Evolutionary conservation across 495 filamentous ascomycete genomes (phyloP).

Genomic region (Annulohypoxylon stygium): DNA sequence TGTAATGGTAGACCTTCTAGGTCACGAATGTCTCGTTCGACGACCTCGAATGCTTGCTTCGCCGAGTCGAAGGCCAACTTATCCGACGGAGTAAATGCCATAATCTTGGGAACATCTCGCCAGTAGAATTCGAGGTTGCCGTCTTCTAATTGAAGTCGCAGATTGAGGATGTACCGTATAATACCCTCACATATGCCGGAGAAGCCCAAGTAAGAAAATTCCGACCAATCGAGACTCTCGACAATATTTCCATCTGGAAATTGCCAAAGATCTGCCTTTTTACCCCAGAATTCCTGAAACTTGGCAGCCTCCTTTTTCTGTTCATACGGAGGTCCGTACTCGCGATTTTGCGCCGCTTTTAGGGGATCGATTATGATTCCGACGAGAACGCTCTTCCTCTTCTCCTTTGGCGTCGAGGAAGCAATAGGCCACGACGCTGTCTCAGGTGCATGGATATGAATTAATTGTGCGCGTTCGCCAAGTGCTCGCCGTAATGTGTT

Average conservation of each 20-base stretch:
- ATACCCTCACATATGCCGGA: constrained; percentile 81
- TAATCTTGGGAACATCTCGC: constrained; percentile 69
- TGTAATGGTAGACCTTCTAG: constrained; percentile 85
- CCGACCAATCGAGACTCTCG: constrained; percentile 86
- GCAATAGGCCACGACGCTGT: constrained; percentile 58
- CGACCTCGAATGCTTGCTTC: constrained; percentile 70
- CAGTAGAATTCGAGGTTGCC: constrained; percentile 70
- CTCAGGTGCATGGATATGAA: constrained; percentile 67
- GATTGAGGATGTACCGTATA: constrained; percentile 74
- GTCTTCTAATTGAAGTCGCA: constrained; percentile 69
- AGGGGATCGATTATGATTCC: constrained; percentile 78
- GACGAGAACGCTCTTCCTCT: constrained; percentile 62
- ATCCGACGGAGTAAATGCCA: constrained; percentile 61
- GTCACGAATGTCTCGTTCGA: constrained; percentile 79
- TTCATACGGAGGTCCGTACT: constrained; percentile 88
- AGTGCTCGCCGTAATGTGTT: constrained; percentile 75
- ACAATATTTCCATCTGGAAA: constrained; percentile 80
- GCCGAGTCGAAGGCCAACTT: constrained; percentile 66
- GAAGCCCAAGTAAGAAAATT: constrained; percentile 63
- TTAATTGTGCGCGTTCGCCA: constrained; percentile 76
- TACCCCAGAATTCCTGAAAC: constrained; percentile 82
- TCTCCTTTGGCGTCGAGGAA: constrained; percentile 39
- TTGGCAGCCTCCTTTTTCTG: constrained; percentile 74
- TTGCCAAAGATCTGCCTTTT: constrained; percentile 78
- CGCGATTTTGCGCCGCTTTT: constrained; percentile 78